Conservation (phyloP, 441 rosid genomes). For the Dalechampia spathulata region DNA sequence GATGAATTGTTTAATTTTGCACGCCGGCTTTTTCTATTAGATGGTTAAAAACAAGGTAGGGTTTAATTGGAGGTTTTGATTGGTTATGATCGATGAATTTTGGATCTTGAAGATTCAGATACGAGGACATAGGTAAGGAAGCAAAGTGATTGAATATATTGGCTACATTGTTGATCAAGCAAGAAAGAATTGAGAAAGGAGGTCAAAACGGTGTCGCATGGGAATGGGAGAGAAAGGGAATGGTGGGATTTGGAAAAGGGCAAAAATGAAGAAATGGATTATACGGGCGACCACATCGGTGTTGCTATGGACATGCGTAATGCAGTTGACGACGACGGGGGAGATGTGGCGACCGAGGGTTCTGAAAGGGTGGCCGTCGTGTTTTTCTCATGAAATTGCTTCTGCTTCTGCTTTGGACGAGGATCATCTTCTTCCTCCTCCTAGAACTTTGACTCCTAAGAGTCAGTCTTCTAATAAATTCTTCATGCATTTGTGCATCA, state of each 20-base stretch:
- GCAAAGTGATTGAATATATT: no score
- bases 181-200: constrained; percentile 27
- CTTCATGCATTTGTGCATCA: not conserved
- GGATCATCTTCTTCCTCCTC: constrained; percentile 20
- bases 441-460: constrained; percentile 58
- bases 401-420: constrained; percentile 37
- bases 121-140: no score
- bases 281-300: constrained; percentile 76
- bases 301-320: constrained; percentile 90
- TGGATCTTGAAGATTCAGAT: constrained; percentile 5
- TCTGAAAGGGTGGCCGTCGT: constrained; percentile 80
- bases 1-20: no score
- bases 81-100: not conserved
- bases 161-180: no score
- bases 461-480: constrained; percentile 56
- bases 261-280: constrained; percentile 79
- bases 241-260: constrained; percentile 8
- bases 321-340: constrained; percentile 76
- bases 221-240: constrained; percentile 30
- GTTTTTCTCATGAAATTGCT: constrained; percentile 48
- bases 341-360: constrained; percentile 86
- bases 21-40: no score
- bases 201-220: constrained; percentile 35
- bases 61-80: no score
- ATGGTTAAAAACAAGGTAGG: no score